These are phyloP conservation scores for Nemania sp. DNA, from an alignment of 2,329 filamentous ascomycete genomes.

Conservation along the genomic window DNA sequence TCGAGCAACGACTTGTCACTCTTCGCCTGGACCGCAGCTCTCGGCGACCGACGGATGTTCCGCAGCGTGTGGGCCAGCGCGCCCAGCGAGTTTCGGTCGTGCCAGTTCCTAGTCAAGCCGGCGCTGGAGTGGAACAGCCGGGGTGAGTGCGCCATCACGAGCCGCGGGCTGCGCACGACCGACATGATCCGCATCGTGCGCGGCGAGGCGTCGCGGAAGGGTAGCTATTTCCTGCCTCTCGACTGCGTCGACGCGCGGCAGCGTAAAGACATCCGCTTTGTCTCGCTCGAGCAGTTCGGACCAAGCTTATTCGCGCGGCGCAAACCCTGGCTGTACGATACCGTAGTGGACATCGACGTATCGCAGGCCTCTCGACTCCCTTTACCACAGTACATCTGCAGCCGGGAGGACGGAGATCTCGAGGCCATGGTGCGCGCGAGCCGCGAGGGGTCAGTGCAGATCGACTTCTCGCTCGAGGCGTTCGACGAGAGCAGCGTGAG, in stretches of 20 bases:
- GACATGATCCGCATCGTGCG: constrained; percentile 30
- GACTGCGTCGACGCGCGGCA: constrained; percentile 32
- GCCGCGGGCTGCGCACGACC: constrained; percentile 30
- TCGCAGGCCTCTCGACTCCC: constrained; percentile 27
- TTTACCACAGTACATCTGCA: constrained; percentile 32
- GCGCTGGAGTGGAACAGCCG: constrained; percentile 31
- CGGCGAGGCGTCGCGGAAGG: constrained; percentile 18
- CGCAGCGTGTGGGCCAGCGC: constrained; percentile 30
- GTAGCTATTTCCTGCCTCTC: constrained; percentile 32
- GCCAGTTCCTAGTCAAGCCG: constrained; percentile 29
- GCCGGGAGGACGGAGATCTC: constrained; percentile 24
- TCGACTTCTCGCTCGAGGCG: constrained; percentile 26
- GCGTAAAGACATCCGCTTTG: constrained; percentile 27
- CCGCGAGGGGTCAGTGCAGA: constrained; percentile 29
- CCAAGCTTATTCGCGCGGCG: constrained; percentile 30
- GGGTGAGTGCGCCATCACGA: constrained; percentile 32
- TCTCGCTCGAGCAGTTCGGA: constrained; percentile 33
- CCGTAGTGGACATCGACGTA: constrained; percentile 30
- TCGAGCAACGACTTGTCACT: constrained; percentile 32
- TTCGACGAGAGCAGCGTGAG: constrained; percentile 28
- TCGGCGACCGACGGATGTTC: constrained; percentile 24
- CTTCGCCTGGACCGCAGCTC: constrained; percentile 31
- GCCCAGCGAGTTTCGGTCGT: constrained; percentile 30
- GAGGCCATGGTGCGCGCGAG: constrained; percentile 27
- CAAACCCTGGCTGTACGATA: constrained; percentile 28